Evolutionary conservation across 106 monocot genomes (phyloP), one percentile per base, ranked within the genome.

Genomic region (Dioscorea zingiberensis): DNA sequence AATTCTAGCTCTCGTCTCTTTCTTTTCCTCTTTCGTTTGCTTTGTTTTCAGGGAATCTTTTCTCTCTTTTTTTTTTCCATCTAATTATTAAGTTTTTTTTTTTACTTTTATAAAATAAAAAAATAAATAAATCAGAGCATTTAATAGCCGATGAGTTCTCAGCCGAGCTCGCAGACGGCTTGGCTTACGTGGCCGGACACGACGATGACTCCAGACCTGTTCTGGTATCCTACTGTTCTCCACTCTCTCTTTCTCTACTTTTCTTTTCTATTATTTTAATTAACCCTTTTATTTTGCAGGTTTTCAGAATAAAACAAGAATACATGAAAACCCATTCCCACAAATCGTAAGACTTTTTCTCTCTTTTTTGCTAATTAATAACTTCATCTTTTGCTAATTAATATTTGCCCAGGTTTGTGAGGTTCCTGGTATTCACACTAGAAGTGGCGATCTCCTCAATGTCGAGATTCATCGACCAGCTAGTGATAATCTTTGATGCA

Each of bases 91-190:
- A 38, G 4, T 38, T n/a, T 56, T 19, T 1, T 27, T 54, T 57
- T 15, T 44, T 54, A 21, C 1, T 66, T 27, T 48, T 60, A 0
- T 5, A 10, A 17, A 16, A 59, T 28, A 38, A 30, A 54, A 15
- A 26, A 68, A n/a, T n/a, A n/a, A n/a, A n/a, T n/a, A n/a, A n/a
- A n/a, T n/a, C 77, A 98, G 97, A 98, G 44, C 88, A 85, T 79
- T 73, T 92, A 58, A 88, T 85, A 66, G 97, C 91, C 5, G 97
- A 98, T 27, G 97, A 98, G 84, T 98, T 98, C 77, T 82, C 86
- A 5, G 78, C 86, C 8, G 97, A 92, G 67, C 64, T 98, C 27
- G 78, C 92, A 10, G 97, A 98, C 21, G 97, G 97, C 12, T 72
- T 78, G 26, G 97, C 92, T 17, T 92, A 92, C 66, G 77, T 98